A percentile compares a stretch with the other conserved stretches of the same genome.
Conservation (phyloP, 2,329 filamentous ascomycete genomes). For the Colletotrichum sp. region DNA sequence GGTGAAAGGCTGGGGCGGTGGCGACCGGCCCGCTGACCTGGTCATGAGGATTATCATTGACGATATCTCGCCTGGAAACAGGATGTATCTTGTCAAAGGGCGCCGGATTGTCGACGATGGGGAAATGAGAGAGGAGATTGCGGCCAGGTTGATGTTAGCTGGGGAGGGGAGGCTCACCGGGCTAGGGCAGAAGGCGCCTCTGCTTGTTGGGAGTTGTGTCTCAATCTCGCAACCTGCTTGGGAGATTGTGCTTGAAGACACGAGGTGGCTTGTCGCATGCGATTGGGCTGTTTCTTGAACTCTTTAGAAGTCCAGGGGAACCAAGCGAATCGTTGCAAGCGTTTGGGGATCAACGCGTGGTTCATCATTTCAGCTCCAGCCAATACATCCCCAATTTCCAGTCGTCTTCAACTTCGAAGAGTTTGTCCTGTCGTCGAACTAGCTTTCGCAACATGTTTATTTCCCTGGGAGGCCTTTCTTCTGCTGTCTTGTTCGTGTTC, state of each 20-base stretch:
- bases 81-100: slow-evolving; percentile 38
- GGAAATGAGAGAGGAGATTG: neutral
- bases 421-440: no score
- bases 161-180: slow-evolving; percentile 42
- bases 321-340: no score
- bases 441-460: no score
- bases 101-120: slow-evolving; percentile 17
- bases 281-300: slow-evolving; percentile 32
- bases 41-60: slow-evolving; percentile 32
- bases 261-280: slow-evolving; percentile 41
- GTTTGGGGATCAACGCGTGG: no score
- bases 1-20: slow-evolving; percentile 36
- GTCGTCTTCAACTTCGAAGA: no score
- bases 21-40: slow-evolving; percentile 11
- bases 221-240: slow-evolving; percentile 40
- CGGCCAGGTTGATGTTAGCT: slow-evolving; percentile 36
- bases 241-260: slow-evolving; percentile 38
- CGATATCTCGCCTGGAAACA: slow-evolving; percentile 32
- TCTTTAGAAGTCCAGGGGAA: no score
- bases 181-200: slow-evolving; percentile 31
- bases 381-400: no score
- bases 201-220: slow-evolving; percentile 35
- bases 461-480: no score
- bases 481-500: no score
- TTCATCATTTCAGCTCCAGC: no score